phyloP scores from a whole-genome alignment of 352 stramenopile species.

The Globisporangium radiosum region DNA sequence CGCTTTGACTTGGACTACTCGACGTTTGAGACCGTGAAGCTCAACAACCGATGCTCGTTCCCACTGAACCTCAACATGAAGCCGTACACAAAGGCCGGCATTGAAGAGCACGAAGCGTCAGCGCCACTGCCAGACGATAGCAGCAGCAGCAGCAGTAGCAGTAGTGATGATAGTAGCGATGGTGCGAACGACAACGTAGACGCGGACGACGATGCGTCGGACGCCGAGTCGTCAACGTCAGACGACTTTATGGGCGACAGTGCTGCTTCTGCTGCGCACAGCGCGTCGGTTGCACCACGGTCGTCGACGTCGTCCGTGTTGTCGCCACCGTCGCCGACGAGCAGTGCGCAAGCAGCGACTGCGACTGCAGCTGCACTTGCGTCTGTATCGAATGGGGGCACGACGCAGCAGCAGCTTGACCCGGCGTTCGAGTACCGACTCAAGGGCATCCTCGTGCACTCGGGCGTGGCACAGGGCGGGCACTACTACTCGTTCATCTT shows the following conservation, averaged over 20 bases:
- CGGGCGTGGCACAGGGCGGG: slow-evolving; percentile 96
- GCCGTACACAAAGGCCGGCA: slow-evolving; percentile 95
- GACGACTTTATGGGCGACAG: slow-evolving; percentile 60
- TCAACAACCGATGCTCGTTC: slow-evolving; percentile 98
- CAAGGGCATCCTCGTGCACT: slow-evolving; percentile 97
- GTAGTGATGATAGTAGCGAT: neutral
- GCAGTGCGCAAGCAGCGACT: neutral
- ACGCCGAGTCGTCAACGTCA: slow-evolving; percentile 41
- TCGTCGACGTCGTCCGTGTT: slow-evolving; percentile 13
- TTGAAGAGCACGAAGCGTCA: slow-evolving; percentile 88
- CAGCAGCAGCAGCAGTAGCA: slow-evolving; percentile 2
- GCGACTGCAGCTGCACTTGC: slow-evolving; percentile 2
- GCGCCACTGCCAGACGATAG: slow-evolving; percentile 31
- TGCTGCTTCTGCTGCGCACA: neutral
- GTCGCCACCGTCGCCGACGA: slow-evolving; percentile 4
- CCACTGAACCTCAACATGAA: slow-evolving; percentile 98
- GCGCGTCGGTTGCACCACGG: slow-evolving; percentile 11
- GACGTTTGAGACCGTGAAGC: slow-evolving; percentile 99
- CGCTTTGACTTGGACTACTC: slow-evolving; percentile 99
- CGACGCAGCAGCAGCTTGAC: slow-evolving; percentile 32
- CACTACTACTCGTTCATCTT: slow-evolving; percentile 98
- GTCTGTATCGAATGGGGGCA: neutral
- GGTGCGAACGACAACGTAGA: neutral
- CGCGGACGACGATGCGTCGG: slow-evolving; percentile 51
- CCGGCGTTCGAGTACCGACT: slow-evolving; percentile 96